Evolutionary conservation across 495 filamentous ascomycete genomes (phyloP).

Genomic region (Aspergillus haitiensis): DNA sequence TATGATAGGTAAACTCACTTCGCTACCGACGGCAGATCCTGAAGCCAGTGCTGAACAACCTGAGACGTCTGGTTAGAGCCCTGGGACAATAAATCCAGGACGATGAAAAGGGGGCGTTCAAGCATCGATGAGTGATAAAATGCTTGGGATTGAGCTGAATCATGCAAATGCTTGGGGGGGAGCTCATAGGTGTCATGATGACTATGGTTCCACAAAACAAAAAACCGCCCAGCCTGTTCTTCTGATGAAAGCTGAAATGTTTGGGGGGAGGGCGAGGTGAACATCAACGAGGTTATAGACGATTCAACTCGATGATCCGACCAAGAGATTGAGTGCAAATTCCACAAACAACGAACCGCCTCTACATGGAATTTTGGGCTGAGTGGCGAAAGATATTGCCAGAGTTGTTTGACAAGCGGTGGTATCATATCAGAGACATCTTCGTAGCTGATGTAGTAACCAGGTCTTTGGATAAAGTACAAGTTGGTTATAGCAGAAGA

Average conservation of each 20-base stretch:
- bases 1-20: constrained; percentile 30
- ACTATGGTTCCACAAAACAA: constrained; percentile 77
- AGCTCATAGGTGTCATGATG: constrained; percentile 62
- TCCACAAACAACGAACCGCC: constrained; percentile 81
- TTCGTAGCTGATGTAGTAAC: constrained; percentile 51
- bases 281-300: constrained; percentile 72
- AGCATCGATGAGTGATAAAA: constrained; percentile 62
- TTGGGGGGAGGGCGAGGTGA: constrained; percentile 39
- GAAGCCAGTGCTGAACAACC: constrained; percentile 79
- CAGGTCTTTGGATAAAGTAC: constrained; percentile 52
- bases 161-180: constrained; percentile 50
- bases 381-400: constrained; percentile 74
- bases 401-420: constrained; percentile 67
- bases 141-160: constrained; percentile 36
- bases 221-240: constrained; percentile 56
- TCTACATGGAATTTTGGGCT: constrained; percentile 93
- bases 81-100: constrained; percentile 76
- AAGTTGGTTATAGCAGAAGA: constrained; percentile 61
- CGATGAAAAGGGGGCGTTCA: constrained; percentile 75
- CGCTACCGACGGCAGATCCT: constrained; percentile 59
- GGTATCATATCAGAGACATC: constrained; percentile 66
- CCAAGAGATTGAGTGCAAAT: constrained; percentile 67
- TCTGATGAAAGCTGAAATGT: constrained; percentile 36
- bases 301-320: constrained; percentile 70
- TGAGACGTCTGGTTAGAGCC: constrained; percentile 72